phyloP scores from a whole-genome alignment of 345 rosid genomes.

The Camelina sativa region DNA sequence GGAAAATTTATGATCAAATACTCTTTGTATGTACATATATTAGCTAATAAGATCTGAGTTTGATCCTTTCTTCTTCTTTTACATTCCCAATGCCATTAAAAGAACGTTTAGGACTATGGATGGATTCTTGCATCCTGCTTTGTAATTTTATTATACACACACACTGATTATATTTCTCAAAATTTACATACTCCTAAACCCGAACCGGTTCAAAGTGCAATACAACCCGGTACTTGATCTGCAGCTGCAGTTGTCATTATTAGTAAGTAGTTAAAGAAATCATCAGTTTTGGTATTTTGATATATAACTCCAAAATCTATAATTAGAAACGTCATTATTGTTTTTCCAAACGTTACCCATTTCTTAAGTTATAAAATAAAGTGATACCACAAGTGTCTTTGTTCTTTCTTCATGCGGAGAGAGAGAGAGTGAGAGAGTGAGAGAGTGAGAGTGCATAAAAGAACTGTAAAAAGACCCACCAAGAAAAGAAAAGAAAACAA shows the following conservation, averaged over 20 bases:
- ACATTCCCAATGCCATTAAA: constrained; percentile 6
- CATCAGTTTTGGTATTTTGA: constrained; percentile 14
- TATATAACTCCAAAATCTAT: constrained; percentile 17
- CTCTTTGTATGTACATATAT: constrained; percentile 30
- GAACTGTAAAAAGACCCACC: constrained; percentile 29
- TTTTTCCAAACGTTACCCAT: constrained; percentile 24
- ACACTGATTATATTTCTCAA: background rate
- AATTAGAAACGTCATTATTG: constrained; percentile 27
- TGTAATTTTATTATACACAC: constrained; percentile 25
- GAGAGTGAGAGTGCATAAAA: constrained; percentile 20
- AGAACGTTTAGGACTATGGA: constrained; percentile 8
- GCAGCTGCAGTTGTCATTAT: constrained; percentile 33
- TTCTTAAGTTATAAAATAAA: constrained; percentile 5
- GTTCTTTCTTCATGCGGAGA: constrained; percentile 29
- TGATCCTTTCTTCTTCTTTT: constrained; percentile 29
- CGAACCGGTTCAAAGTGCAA: constrained; percentile 7
- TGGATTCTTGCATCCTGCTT: constrained; percentile 15
- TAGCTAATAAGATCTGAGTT: constrained; percentile 22
- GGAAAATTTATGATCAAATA: background rate
- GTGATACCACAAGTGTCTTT: background rate
- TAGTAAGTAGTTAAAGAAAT: constrained; percentile 9
- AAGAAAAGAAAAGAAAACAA: background rate
- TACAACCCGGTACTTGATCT: constrained; percentile 10
- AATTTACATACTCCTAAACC: background rate
- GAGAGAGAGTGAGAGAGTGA: constrained; percentile 14